Conservation (phyloP, 1,139 yeast species). For the Candida sp. region DNA sequence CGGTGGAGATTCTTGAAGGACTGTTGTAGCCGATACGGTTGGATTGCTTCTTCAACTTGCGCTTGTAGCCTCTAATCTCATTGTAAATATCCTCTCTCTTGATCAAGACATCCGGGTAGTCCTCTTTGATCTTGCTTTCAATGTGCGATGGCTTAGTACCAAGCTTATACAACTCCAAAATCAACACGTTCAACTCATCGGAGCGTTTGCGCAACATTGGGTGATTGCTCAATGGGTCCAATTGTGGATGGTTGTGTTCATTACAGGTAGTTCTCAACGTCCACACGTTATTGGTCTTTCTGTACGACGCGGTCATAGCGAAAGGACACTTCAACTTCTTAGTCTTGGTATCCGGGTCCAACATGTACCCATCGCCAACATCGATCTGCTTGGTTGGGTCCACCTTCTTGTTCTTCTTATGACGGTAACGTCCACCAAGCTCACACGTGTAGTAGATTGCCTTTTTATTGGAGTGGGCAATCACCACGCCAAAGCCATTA, state of each 20-base stretch:
- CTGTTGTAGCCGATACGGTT: slow-evolving; percentile 22
- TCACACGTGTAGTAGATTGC: slow-evolving; percentile 68
- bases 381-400: slow-evolving; percentile 29
- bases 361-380: slow-evolving; percentile 39
- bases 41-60: slow-evolving; percentile 51
- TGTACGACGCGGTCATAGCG: slow-evolving; percentile 59
- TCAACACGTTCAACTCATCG: slow-evolving; percentile 55
- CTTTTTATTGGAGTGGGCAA: slow-evolving; percentile 61
- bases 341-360: slow-evolving; percentile 51
- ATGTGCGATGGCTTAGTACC: slow-evolving; percentile 65
- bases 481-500: slow-evolving; percentile 63
- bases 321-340: slow-evolving; percentile 62
- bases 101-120: slow-evolving; percentile 58
- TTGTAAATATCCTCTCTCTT: slow-evolving; percentile 63
- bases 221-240: slow-evolving; percentile 59
- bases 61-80: slow-evolving; percentile 61
- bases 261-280: slow-evolving; percentile 57
- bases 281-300: slow-evolving; percentile 55
- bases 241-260: slow-evolving; percentile 63
- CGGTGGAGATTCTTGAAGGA: slow-evolving; percentile 23
- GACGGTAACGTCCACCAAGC: slow-evolving; percentile 60
- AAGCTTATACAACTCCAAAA: slow-evolving; percentile 55
- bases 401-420: slow-evolving; percentile 46
- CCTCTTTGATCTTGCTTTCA: slow-evolving; percentile 55
- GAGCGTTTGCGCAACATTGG: slow-evolving; percentile 62